Evolutionary conservation across 2,329 filamentous ascomycete species (phyloP).

Genomic region (Lachnellula hyalina): DNA sequence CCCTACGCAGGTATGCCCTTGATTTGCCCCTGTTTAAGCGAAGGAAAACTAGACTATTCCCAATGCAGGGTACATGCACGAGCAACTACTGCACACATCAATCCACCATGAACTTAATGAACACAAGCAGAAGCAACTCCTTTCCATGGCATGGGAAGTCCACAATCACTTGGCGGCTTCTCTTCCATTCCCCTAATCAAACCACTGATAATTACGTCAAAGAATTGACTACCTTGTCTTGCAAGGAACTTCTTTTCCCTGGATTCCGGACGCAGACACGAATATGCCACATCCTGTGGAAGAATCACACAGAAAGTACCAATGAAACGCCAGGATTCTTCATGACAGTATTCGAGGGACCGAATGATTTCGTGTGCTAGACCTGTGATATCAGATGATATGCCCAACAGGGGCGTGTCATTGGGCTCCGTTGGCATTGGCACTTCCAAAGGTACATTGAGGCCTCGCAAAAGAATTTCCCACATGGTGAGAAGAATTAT

Average conservation of each 20-base stretch:
- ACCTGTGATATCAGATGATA: constrained; percentile 4
- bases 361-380: constrained; percentile 13
- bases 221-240: neutral
- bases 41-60: neutral
- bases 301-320: constrained; percentile 6
- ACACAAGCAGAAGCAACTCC: no score
- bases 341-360: constrained; percentile 10
- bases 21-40: neutral
- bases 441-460: neutral
- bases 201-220: neutral
- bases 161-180: no score
- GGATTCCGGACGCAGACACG: constrained; percentile 4
- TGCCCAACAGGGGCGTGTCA: constrained; percentile 6
- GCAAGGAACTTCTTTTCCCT: constrained; percentile 7
- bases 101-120: no score
- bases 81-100: neutral
- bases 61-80: neutral
- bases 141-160: no score
- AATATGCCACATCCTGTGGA: constrained; percentile 11
- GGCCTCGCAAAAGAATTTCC: neutral
- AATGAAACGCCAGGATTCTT: constrained; percentile 4
- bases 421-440: neutral
- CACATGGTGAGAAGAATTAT: constrained; percentile 1
- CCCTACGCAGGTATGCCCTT: neutral
- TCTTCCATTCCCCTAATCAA: neutral